Percentiles rank a stretch among this genome's conserved stretches.
phyloP scores from a whole-genome alignment of 441 rosid species.

The Adansonia gregorii region DNA sequence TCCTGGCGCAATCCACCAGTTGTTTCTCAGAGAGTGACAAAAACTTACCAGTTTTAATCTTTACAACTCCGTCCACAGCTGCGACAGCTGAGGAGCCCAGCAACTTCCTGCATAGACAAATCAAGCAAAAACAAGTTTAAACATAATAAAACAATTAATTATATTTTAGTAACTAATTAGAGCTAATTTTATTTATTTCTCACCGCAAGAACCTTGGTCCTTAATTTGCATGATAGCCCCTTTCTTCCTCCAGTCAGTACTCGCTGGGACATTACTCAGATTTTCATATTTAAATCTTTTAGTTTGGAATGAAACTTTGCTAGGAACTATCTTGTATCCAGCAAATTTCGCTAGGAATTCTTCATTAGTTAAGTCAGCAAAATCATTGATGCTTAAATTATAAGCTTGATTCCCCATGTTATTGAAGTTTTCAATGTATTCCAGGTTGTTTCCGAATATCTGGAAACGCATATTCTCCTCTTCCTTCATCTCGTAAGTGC shows the following conservation, averaged over 20 bases:
- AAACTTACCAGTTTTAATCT: slow-evolving; percentile 31
- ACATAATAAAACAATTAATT: neutral
- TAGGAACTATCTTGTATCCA: neutral
- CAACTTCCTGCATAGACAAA: slow-evolving; percentile 32
- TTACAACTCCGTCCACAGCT: slow-evolving; percentile 34
- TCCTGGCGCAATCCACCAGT: slow-evolving; percentile 39
- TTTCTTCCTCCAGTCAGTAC: slow-evolving; percentile 44
- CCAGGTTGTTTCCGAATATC: slow-evolving; percentile 29
- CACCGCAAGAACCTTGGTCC: slow-evolving; percentile 47
- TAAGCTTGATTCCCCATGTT: slow-evolving; percentile 23
- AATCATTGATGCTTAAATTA: slow-evolving; percentile 22
- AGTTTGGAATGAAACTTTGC: neutral
- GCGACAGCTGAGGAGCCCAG: slow-evolving; percentile 43
- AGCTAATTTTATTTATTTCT: neutral
- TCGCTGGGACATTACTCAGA: slow-evolving; percentile 27
- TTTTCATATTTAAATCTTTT: slow-evolving; percentile 33
- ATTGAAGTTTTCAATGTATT: slow-evolving; percentile 29
- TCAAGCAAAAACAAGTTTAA: neutral
- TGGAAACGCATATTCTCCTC: slow-evolving; percentile 32
- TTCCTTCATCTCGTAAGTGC: slow-evolving; percentile 1
- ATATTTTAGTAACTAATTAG: neutral
- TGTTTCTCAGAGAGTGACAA: slow-evolving; percentile 40
- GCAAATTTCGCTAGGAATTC: neutral
- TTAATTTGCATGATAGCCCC: slow-evolving; percentile 49
- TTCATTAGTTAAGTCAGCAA: slow-evolving; percentile 31